Percentiles rank a stretch among this genome's conserved stretches.
phyloP scores from a whole-genome alignment of 148 eudicot species.

The Camellia granthamiana region DNA sequence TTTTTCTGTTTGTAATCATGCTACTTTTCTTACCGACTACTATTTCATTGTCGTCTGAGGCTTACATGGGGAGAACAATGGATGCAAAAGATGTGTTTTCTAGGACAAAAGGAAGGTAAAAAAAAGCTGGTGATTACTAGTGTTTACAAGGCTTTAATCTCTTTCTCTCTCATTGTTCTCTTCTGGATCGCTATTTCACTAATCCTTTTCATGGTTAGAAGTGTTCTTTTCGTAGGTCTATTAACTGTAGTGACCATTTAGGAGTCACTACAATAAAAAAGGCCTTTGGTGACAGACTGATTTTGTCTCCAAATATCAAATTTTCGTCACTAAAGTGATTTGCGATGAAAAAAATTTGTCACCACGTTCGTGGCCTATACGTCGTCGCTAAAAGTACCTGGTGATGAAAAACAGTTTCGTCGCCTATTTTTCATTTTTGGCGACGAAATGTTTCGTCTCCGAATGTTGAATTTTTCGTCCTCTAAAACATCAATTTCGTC shows the following conservation, averaged over 20 bases:
- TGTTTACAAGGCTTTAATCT: conserved; percentile 8
- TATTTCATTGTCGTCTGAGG: conserved; percentile 1
- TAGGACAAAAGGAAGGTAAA: not conserved
- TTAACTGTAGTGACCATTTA: not conserved
- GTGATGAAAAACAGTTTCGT: no score
- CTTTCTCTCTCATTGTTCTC: not conserved
- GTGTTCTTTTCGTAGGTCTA: not conserved
- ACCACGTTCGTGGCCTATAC: no score
- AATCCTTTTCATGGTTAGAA: not conserved
- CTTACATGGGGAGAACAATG: not conserved
- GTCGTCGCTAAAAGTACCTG: no score
- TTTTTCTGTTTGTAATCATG: not conserved
- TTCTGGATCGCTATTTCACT: not conserved
- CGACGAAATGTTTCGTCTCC: no score
- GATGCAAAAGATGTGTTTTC: not conserved
- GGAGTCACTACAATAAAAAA: not conserved
- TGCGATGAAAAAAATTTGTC: no score
- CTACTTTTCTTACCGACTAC: conserved; percentile 3
- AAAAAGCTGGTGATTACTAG: not conserved
- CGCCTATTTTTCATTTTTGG: no score
- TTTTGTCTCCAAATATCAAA: no score
- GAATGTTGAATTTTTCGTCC: no score
- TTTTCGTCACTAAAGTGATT: no score
- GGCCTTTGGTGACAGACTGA: no score
- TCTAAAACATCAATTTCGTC: no score